Evolutionary conservation across 495 filamentous ascomycete genomes (phyloP).

Genomic region (Hypoxylon cercidicola): DNA sequence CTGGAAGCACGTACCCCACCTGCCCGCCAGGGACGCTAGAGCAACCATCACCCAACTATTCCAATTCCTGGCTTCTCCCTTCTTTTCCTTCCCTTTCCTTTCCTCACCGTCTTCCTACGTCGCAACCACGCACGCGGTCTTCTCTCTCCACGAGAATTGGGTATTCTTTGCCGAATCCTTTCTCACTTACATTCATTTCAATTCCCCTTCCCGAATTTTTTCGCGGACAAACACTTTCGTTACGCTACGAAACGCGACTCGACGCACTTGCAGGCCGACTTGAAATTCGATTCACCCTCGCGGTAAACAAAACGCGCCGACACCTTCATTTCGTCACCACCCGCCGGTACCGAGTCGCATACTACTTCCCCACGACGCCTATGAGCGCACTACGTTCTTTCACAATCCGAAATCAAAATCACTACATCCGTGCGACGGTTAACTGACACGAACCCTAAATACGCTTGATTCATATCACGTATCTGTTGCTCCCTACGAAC

Average conservation of each 20-base stretch:
- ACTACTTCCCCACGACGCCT: conserved; percentile 11
- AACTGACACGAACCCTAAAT: not conserved
- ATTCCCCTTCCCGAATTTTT: conserved; percentile 32
- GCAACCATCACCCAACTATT: not conserved
- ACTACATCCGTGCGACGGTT: conserved; percentile 13
- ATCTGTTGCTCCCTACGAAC: conserved; percentile 3
- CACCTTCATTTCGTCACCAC: conserved; percentile 30
- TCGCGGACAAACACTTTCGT: conserved; percentile 41
- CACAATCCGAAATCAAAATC: conserved; percentile 33
- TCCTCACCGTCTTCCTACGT: conserved; percentile 46
- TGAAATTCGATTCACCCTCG: conserved; percentile 28
- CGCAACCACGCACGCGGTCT: conserved; percentile 45
- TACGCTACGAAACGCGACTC: conserved; percentile 36
- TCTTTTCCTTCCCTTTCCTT: conserved; percentile 36
- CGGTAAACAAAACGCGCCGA: conserved; percentile 35
- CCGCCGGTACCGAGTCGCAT: conserved; percentile 33
- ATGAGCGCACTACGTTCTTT: conserved; percentile 40
- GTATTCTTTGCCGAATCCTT: conserved; percentile 43
- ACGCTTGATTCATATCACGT: conserved; percentile 2
- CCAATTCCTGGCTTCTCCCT: conserved; percentile 28
- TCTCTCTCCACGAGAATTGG: conserved; percentile 37
- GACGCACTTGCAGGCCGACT: conserved; percentile 25
- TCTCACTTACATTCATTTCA: conserved; percentile 48
- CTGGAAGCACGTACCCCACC: too few relatives aligned
- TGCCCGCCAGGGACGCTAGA: not conserved